Evolutionary conservation across 2,329 filamentous ascomycete species (phyloP).

Genomic region (Exophiala bonariae): DNA sequence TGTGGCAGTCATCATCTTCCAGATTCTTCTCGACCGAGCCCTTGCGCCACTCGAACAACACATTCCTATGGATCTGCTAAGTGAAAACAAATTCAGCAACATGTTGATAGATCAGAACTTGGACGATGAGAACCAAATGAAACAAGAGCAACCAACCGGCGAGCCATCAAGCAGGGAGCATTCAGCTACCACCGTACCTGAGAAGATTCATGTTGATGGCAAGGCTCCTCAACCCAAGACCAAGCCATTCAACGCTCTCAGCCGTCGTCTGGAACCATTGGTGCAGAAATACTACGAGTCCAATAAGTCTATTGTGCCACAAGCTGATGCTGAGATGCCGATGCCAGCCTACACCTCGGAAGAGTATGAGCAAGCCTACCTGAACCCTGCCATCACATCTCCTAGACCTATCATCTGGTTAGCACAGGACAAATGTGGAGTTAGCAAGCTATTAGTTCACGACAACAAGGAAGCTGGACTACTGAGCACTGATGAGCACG

Average conservation of each 20-base stretch:
- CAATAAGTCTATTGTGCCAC: conserved; percentile 60
- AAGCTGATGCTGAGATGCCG: conserved; percentile 56
- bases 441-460: conserved; percentile 74
- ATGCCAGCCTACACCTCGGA: conserved; percentile 68
- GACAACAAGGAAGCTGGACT: conserved; percentile 67
- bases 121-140: conserved; percentile 18
- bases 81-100: conserved; percentile 20
- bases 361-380: conserved; percentile 67
- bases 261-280: conserved; percentile 17
- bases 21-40: conserved; percentile 56
- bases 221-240: conserved; percentile 25
- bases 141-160: conserved; percentile 6
- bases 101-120: conserved; percentile 17
- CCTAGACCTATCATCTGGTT: conserved; percentile 74
- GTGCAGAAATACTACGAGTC: conserved; percentile 21
- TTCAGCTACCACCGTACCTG: conserved; percentile 25
- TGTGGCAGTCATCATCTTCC: conserved; percentile 72
- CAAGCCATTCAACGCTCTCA: conserved; percentile 22
- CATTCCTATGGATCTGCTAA: conserved; percentile 65
- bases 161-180: conserved; percentile 15
- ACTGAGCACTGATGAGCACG: conserved; percentile 76
- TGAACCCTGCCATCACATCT: conserved; percentile 67
- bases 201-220: conserved; percentile 28
- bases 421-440: conserved; percentile 70
- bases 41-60: conserved; percentile 56